Evolutionary conservation across 1,139 yeast species (phyloP).

Genomic region (Ogataea hybrid): DNA sequence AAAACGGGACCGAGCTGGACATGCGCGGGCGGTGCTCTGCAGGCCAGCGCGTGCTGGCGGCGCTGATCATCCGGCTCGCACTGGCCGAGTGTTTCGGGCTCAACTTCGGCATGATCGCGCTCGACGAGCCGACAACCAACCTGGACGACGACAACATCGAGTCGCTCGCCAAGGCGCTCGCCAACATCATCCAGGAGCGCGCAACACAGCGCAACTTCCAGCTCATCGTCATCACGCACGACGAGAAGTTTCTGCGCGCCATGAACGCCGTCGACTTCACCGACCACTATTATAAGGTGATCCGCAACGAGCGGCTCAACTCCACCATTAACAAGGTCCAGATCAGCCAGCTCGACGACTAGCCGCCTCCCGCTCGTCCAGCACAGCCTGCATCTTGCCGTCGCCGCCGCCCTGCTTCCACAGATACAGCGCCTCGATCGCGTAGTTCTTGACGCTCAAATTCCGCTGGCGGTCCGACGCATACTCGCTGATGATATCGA

Average conservation of each 20-base stretch:
- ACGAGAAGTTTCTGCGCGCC: conserved; percentile 81
- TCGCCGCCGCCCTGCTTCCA: conserved; percentile 81
- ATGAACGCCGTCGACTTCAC: conserved; percentile 85
- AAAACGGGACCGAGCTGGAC: conserved; percentile 90
- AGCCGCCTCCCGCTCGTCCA: conserved; percentile 23
- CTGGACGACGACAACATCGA: conserved; percentile 88
- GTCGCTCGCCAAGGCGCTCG: conserved; percentile 78
- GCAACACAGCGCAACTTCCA: conserved; percentile 85
- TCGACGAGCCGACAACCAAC: conserved; percentile 98
- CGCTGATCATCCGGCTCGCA: conserved; percentile 87
- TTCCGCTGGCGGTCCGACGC: conserved; percentile 65
- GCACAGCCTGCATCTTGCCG: conserved; percentile 16
- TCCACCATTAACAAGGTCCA: conserved; percentile 53
- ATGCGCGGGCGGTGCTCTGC: conserved; percentile 99
- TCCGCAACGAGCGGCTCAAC: conserved; percentile 76
- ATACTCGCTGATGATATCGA: conserved; percentile 73
- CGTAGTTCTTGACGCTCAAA: conserved; percentile 77
- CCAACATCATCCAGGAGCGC: conserved; percentile 72
- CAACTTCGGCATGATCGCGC: conserved; percentile 91
- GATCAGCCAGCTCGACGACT: conserved; percentile 22
- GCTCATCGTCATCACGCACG: conserved; percentile 92
- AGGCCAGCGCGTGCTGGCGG: conserved; percentile 94
- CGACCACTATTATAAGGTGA: conserved; percentile 83
- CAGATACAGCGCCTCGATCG: conserved; percentile 92
- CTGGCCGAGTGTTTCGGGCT: conserved; percentile 95